A percentile compares a stretch with the other conserved stretches of the same genome.
These are phyloP conservation scores for Coemansia erecta DNA, from an alignment of 192 early-diverging fungal species.

Conservation along the genomic window DNA sequence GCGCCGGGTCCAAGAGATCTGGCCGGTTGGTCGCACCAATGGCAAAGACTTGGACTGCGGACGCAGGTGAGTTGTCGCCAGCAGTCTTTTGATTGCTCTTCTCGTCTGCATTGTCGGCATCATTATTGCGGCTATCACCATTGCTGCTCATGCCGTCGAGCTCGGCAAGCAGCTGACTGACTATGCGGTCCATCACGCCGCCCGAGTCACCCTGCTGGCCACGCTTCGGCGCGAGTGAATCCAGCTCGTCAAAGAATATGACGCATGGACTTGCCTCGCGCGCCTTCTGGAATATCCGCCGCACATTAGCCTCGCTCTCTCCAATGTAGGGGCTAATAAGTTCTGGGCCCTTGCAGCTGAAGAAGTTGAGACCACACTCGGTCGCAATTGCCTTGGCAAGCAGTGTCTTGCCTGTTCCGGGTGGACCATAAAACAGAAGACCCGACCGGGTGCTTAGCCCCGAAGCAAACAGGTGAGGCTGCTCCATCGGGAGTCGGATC, in stretches of 20 bases:
- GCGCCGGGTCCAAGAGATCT: conserved; percentile 90
- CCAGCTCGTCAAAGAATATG: conserved; percentile 98
- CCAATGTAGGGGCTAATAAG: conserved; percentile 99
- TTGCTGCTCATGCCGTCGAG: conserved; percentile 85
- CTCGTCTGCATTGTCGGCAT: conserved; percentile 34
- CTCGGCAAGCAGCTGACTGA: conserved; percentile 93
- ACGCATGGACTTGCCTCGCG: conserved; percentile 97
- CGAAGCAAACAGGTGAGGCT: conserved; percentile 93
- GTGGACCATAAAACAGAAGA: conserved; percentile 93
- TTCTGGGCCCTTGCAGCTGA: conserved; percentile 98
- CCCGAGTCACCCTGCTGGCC: conserved; percentile 98
- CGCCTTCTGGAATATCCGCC: conserved; percentile 92
- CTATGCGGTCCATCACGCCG: conserved; percentile 99
- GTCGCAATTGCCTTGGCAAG: conserved; percentile 99
- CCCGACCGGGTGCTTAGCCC: conserved; percentile 94
- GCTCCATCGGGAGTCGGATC: conserved; percentile 91
- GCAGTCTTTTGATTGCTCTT: conserved; percentile 5
- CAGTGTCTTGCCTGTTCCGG: conserved; percentile 97
- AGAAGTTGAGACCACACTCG: conserved; percentile 95
- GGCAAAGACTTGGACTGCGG: conserved; percentile 80
- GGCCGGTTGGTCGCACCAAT: conserved; percentile 99
- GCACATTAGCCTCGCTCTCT: conserved; percentile 97
- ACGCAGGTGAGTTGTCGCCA: conserved; percentile 21
- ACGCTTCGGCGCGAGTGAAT: conserved; percentile 96
- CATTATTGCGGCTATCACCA: conserved; percentile 10